Evolutionary conservation across 441 rosid species (phyloP).

Genomic region (Erysimum pusillum): DNA sequence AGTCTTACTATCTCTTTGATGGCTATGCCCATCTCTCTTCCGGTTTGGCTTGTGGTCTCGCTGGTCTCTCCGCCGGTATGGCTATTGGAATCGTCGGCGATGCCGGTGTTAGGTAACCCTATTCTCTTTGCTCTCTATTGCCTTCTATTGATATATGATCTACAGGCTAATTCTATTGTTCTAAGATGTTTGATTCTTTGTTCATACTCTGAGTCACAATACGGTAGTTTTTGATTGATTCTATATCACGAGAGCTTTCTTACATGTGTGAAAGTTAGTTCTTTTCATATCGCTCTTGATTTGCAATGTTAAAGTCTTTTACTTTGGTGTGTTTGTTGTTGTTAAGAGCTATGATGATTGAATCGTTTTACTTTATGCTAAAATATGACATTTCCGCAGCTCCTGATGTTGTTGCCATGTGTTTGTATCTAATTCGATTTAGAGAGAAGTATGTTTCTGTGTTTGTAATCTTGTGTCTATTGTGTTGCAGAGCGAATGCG

Average conservation of each 20-base stretch:
- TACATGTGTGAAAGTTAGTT: background rate
- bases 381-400: background rate
- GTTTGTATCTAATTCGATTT: background rate
- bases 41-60: constrained; percentile 56
- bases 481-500: constrained; percentile 44
- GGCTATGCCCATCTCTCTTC: constrained; percentile 56
- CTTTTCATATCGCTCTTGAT: background rate
- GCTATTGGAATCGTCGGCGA: constrained; percentile 60
- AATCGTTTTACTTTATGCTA: background rate
- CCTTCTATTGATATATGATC: background rate
- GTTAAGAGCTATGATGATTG: constrained; percentile 18
- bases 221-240: constrained; percentile 1
- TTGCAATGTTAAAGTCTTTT: constrained; percentile 12
- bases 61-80: constrained; percentile 57
- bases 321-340: background rate
- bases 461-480: background rate
- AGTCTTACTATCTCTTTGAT: constrained; percentile 54
- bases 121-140: background rate
- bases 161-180: background rate
- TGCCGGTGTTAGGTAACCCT: constrained; percentile 56
- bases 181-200: background rate
- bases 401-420: background rate
- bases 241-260: background rate
- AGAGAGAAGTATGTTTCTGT: background rate
- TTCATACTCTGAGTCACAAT: background rate